Base-by-base conservation (phyloP, 2,329 filamentous ascomycete genomes). In the Plenodomus tracheiphilus region DNA sequence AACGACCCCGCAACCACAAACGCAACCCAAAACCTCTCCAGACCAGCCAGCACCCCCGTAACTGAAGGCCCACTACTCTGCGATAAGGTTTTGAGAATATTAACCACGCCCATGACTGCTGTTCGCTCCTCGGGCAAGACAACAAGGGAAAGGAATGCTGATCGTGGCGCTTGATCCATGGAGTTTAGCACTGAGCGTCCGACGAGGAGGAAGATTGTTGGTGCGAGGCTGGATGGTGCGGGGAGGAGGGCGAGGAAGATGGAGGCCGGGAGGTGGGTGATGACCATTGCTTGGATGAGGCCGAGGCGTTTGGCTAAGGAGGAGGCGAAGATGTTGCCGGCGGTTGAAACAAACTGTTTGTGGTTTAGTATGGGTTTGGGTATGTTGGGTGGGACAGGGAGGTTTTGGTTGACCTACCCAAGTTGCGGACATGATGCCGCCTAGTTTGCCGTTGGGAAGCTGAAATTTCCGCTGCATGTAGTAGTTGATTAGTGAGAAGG, bases 251-350 rank as follows among this genome's bases (percentile, higher is more conserved):
- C 65, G 1, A 74, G 64, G 42, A 72, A 72, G 15, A 74, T 46
- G 0, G 69, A 68, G 34, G 58, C 62, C 9, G 71, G 70, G 2
- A 73, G 53, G 54, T 74, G 71, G 0, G 71, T 74, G 34, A 54
- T 51, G 3, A 73, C 69, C 72, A 74, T 74, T 15, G 67, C 69
- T 52, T 76, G 76, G 28, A 84, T 75, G 35, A 79, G 75, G 15
- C 81, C 79, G 39, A 84, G 75, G 49, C 86, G 82, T 56, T 85
- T 85, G 38, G 89, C 80, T 30, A 91, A 82, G 1, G 65, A 66
- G 20, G 66, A 59, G 8, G 66, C 64, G 28, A 70, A 68, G 10
- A 71, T 40, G 36, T 62, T 70, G 20, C 66, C 64, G 15, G 66
- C 46, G 1, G 67, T 70, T 13, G 65, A 66, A 5, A 71, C 56